Percentiles rank a stretch among this genome's conserved stretches.
These are phyloP conservation scores for Acorus gramineus DNA, from an alignment of 106 monocot genomes.

Conservation along the genomic window DNA sequence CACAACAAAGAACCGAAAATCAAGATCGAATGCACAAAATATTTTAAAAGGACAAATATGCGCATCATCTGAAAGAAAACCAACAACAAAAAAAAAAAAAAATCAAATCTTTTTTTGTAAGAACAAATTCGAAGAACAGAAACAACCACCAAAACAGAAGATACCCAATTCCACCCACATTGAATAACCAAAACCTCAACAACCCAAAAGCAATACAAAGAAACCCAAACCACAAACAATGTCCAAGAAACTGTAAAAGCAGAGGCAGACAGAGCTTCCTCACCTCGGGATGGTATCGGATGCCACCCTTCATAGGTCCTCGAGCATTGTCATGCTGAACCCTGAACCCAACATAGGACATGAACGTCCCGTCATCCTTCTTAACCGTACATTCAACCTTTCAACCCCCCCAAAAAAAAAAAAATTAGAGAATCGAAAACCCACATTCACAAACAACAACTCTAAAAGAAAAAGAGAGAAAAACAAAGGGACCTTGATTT, in stretches of 20 bases:
- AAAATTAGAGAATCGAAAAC: not conserved
- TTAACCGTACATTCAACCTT: constrained; percentile 97
- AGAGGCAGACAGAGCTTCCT: not conserved
- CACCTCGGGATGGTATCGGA: constrained; percentile 89
- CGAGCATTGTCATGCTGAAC: constrained; percentile 96
- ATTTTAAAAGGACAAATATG: too few species aligned
- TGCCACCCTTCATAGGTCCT: constrained; percentile 97
- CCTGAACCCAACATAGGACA: constrained; percentile 81
- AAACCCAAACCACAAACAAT: not conserved
- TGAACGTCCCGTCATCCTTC: constrained; percentile 77
- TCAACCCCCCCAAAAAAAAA: not conserved
- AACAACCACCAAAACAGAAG: too few species aligned
- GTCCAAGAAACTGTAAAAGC: not conserved
- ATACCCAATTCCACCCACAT: not conserved
- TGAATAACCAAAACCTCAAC: not conserved
- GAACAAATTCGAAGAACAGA: too few species aligned
- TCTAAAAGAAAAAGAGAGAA: not conserved
- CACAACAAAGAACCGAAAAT: too few species aligned
- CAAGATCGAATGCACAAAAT: too few species aligned
- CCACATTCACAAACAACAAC: not conserved
- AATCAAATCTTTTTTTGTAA: too few species aligned
- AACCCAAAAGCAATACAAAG: not conserved
- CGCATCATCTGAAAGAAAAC: too few species aligned
- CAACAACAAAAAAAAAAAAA: too few species aligned
- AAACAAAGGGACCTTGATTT: constrained; percentile 56